phyloP scores from a whole-genome alignment of 768 basidiomycete species.

The Suillus spraguei region DNA sequence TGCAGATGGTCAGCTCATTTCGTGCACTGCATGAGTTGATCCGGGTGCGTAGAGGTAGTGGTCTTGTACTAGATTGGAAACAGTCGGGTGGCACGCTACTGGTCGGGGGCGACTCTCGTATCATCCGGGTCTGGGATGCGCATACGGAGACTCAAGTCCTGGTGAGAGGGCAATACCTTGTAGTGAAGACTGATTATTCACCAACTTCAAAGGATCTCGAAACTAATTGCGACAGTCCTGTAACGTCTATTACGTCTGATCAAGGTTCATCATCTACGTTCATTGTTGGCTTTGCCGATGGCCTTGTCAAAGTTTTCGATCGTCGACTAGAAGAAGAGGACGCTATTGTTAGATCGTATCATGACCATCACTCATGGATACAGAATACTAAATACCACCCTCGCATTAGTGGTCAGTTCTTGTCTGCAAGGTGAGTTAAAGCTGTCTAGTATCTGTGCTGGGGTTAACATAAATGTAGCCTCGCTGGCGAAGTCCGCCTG shows the following conservation, averaged over 20 bases:
- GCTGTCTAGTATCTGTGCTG: not conserved
- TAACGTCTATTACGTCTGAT: constrained; percentile 85
- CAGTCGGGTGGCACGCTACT: constrained; percentile 83
- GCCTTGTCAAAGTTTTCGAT: constrained; percentile 88
- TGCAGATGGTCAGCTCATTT: constrained; percentile 95
- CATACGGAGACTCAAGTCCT: constrained; percentile 79
- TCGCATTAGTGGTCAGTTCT: constrained; percentile 62
- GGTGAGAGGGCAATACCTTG: constrained; percentile 44
- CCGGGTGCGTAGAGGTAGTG: constrained; percentile 73
- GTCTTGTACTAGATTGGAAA: constrained; percentile 92
- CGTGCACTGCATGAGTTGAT: constrained; percentile 81
- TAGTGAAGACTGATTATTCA: constrained; percentile 9
- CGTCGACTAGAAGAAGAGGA: constrained; percentile 84
- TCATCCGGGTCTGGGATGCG: constrained; percentile 94
- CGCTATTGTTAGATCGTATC: constrained; percentile 77
- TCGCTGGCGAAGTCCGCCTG: constrained; percentile 87
- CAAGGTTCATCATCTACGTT: constrained; percentile 76
- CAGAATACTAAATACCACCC: constrained; percentile 90
- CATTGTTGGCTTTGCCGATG: constrained; percentile 91
- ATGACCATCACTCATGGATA: constrained; percentile 85
- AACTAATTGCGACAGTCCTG: constrained; percentile 87
- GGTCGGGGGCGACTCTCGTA: constrained; percentile 89
- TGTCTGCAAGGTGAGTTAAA: constrained; percentile 78
- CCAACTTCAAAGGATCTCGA: constrained; percentile 69
- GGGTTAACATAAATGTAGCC: constrained; percentile 42